These are phyloP conservation scores for Fusarium sp. DNA, from an alignment of 2,329 filamentous ascomycete genomes.

Conservation along the genomic window DNA sequence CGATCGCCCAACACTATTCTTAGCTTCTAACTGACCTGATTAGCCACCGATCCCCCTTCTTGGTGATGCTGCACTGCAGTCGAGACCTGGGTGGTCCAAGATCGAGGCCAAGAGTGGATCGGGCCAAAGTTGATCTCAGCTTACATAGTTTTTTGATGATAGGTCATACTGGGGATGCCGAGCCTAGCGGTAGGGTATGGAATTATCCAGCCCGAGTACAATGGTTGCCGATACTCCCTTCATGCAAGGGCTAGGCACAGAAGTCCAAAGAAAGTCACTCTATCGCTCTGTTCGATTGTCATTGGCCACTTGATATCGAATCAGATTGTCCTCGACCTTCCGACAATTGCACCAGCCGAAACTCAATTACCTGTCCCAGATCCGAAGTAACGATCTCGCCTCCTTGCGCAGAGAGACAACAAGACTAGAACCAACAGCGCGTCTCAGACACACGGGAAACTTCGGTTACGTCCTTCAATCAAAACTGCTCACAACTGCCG, in stretches of 20 bases:
- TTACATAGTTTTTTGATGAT: neutral
- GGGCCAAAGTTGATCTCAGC: neutral
- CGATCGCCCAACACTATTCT: neutral
- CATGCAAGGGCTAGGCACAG: neutral
- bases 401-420: neutral
- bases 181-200: no score
- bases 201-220: neutral
- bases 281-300: no score
- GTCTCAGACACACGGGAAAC: neutral
- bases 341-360: neutral
- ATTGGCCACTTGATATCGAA: neutral
- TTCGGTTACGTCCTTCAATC: neutral
- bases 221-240: neutral
- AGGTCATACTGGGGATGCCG: neutral
- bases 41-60: neutral
- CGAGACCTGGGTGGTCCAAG: neutral
- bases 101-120: neutral
- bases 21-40: neutral
- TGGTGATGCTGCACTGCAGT: neutral
- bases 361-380: neutral
- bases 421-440: neutral
- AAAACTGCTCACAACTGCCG: neutral
- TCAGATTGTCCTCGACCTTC: neutral
- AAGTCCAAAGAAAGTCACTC: neutral
- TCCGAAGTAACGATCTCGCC: neutral